Base-by-base conservation (phyloP, 257 asterid genomes). In the Thymus mandschuricus region DNA sequence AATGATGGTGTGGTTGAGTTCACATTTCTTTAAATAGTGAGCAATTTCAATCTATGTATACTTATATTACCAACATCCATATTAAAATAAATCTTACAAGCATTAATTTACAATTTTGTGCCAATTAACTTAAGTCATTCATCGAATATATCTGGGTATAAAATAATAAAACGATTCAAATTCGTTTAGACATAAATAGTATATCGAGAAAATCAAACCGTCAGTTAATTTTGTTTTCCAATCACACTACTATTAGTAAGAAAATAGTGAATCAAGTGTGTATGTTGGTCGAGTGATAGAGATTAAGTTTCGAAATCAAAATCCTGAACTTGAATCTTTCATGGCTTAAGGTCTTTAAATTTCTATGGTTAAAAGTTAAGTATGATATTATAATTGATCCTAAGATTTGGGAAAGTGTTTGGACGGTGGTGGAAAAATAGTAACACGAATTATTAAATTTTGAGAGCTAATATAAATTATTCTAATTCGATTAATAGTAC, bases 381-480 rank as follows among this genome's bases (percentile, higher is more conserved):
- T 21, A 21, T 21, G 21, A 50, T 45, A 60, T 27, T 41, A 44
- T 27, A 72, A n/a, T 35, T 62, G 71, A 73, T 80, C 83, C 78
- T 72, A 81, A 79, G 70, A 73, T 78, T 82, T 69, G 65, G 86
- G 81, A 60, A 77, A 72, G 73, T 83, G 83, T 68, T 75, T 43
- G 76, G 69, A 55, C 46, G 70, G 63, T 50, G 55, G 80, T 38
- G 77, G 82, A 70, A 72, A 77, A 55, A 12, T 31, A 69, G 75
- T 76, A 64, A 33, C 29, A 28, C 50, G 8, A 40, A 67, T 77
- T 48, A 54, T 67, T 44, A 78, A 38, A 44, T n/a, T 28, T 44
- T 34, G 9, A 43, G 50, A 33, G 10, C 10, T 50, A 38, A 35
- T 38, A 38, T 60, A 60, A 35, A n/a, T 38, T 38, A n/a, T 8